Evolutionary conservation across 805 yeast species (phyloP), one percentile per base, ranked within the genome.

Genomic region (Wickerhamiella sergipiensis): DNA sequence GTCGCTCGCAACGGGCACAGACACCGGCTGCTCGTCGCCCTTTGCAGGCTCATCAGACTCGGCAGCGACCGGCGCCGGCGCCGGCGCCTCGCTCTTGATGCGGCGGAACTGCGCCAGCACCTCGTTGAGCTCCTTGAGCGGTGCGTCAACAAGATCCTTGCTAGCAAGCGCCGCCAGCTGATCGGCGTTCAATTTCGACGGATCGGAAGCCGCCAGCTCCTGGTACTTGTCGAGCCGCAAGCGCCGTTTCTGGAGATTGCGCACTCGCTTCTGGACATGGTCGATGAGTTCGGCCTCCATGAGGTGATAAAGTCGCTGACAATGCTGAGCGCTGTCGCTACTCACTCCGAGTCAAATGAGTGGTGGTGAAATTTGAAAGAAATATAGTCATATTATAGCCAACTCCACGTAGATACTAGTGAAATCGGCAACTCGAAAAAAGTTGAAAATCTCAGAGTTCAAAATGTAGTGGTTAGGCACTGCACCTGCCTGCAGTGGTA

Each of bases 231-330:
- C 71, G 33, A 67, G 60, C 42, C 60, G 57, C 50, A 53, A 57
- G 57, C 65, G 65, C 43, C 70, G 61, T 53, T 67, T 67, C 47
- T 57, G 64, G 17, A 67, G 59, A 53, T 67, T 67, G 40, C 71
- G 67, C 46, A 66, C 58, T 6, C 71, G 64, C 54, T 62, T 63
- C 43, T 59, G 61, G 18, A 53, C 24, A 46, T 53, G 58, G 44
- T 55, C 60, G 15, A 43, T 43, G 18, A 54, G 53, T 23, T 52
- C 56, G 50, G 55, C 59, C 46, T 48, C 51, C 55, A 52, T 52
- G 17, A 29, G 49, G 21, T 26, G 19, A 42, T 22, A n/a, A n/a
- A n/a, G n/a, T 8, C 12, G 33, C 33, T 29, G 33, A 29, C 33
- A 6, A 29, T 8, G 12, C 15, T 29, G 33, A n/a, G n/a, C n/a